Percentiles rank a stretch among this genome's conserved stretches.
Evolutionary conservation across 371 early-diverging fungal genomes (phyloP).

Genomic region (Syncephalis plumigaleata): DNA sequence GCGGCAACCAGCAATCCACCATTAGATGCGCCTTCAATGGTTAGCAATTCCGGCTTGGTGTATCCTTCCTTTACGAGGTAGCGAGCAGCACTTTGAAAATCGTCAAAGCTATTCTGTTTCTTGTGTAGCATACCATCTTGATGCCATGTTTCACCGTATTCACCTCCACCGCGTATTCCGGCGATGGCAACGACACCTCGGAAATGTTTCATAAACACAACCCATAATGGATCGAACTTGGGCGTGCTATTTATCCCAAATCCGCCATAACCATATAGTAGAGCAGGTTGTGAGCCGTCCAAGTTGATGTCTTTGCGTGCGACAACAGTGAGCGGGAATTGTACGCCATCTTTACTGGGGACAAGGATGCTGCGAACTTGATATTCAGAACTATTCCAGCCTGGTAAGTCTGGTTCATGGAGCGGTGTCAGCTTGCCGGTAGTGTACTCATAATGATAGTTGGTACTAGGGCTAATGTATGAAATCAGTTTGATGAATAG

Average conservation of each 20-base stretch:
- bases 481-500: slow-evolving; percentile 38
- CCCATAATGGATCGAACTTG: slow-evolving; percentile 14
- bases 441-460: too few relatives aligned
- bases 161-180: slow-evolving; percentile 27
- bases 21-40: slow-evolving; percentile 50
- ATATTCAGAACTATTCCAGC: slow-evolving; percentile 18
- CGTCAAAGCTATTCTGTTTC: slow-evolving; percentile 28
- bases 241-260: slow-evolving; percentile 31
- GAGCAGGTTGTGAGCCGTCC: slow-evolving; percentile 28
- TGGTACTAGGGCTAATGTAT: too few relatives aligned
- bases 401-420: slow-evolving; percentile 21
- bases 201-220: slow-evolving; percentile 25
- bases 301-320: slow-evolving; percentile 9
- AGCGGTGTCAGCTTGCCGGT: slow-evolving; percentile 4
- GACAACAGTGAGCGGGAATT: slow-evolving; percentile 41
- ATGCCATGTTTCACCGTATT: slow-evolving; percentile 29
- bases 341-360: slow-evolving; percentile 33
- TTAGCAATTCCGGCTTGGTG: slow-evolving; percentile 19
- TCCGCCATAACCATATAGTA: slow-evolving; percentile 45
- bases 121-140: slow-evolving; percentile 14
- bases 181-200: slow-evolving; percentile 17
- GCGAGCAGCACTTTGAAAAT: slow-evolving; percentile 24
- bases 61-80: slow-evolving; percentile 19
- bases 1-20: slow-evolving; percentile 33
- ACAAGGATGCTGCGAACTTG: slow-evolving; percentile 37